These are phyloP conservation scores for Chrysoporthe deuterocubensis DNA, from an alignment of 2,329 filamentous ascomycete genomes.

Conservation along the genomic window DNA sequence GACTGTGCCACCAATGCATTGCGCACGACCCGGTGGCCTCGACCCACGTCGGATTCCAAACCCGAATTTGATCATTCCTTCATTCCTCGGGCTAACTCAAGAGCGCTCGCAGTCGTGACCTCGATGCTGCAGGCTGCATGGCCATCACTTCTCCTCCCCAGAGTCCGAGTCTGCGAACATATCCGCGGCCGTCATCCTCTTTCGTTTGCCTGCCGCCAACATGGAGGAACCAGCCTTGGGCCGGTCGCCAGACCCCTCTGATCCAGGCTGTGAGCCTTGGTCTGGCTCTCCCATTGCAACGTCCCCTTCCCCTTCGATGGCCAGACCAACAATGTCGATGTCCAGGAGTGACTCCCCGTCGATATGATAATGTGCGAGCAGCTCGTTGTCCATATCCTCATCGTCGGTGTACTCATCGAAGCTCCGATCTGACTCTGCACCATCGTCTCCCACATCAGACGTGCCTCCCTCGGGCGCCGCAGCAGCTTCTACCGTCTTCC, in stretches of 20 bases:
- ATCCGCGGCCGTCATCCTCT: constrained; percentile 76
- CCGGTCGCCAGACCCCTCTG: constrained; percentile 33
- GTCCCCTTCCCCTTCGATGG: constrained; percentile 40
- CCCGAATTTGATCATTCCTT: too few relatives aligned
- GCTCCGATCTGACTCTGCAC: constrained; percentile 32
- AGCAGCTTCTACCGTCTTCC: constrained; percentile 54
- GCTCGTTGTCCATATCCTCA: constrained; percentile 55
- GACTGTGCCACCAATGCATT: background rate
- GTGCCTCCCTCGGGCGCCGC: constrained; percentile 23
- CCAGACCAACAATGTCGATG: constrained; percentile 51
- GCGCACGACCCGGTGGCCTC: background rate
- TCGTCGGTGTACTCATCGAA: constrained; percentile 45
- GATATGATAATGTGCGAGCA: constrained; percentile 50
- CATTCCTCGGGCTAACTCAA: background rate
- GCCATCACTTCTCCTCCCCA: constrained; percentile 37
- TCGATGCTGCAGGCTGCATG: background rate
- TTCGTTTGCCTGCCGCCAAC: constrained; percentile 46
- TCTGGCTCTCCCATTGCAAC: constrained; percentile 22
- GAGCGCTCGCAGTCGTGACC: background rate
- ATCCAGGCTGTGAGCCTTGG: constrained; percentile 29
- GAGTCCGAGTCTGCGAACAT: constrained; percentile 81
- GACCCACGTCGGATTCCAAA: background rate
- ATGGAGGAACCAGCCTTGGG: constrained; percentile 35
- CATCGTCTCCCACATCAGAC: constrained; percentile 19
- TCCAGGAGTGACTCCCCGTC: constrained; percentile 50